Percentiles rank a stretch among this genome's conserved stretches.
Evolutionary conservation across 495 filamentous ascomycete species (phyloP).

Genomic region (Chaetomidium leptoderma): DNA sequence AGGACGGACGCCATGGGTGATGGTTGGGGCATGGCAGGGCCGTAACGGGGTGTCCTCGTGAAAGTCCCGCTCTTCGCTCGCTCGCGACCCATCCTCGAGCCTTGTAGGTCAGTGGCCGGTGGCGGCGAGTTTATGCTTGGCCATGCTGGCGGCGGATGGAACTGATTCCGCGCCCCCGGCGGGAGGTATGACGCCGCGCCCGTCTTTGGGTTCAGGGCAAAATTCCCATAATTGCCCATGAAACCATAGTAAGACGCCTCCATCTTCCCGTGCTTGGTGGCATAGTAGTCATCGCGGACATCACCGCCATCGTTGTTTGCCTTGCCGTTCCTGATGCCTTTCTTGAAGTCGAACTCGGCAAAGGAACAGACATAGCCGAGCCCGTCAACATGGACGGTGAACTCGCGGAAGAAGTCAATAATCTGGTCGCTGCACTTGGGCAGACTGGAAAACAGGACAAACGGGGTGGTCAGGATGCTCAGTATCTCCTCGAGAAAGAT

Average conservation of each 20-base stretch:
- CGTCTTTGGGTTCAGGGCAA: conserved; percentile 60
- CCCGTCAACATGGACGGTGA: conserved; percentile 94
- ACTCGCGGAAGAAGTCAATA: conserved; percentile 96
- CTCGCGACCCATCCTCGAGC: conserved; percentile 47
- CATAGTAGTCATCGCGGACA: conserved; percentile 85
- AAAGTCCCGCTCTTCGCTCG: conserved; percentile 32
- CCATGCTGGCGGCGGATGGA: conserved; percentile 76
- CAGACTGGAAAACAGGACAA: conserved; percentile 81
- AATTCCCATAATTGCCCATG: conserved; percentile 83
- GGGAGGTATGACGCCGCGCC: conserved; percentile 46
- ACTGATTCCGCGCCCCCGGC: conserved; percentile 52
- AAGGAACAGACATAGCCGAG: conserved; percentile 94
- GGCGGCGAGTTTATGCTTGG: conserved; percentile 65
- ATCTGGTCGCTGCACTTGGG: conserved; percentile 88
- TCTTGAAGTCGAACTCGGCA: conserved; percentile 97
- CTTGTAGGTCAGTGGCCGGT: conserved; percentile 52
- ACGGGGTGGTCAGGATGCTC: conserved; percentile 86
- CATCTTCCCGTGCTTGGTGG: conserved; percentile 96
- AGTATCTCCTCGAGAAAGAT: conserved; percentile 91
- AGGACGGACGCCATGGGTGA: conserved; percentile 69
- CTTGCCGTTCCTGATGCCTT: conserved; percentile 56
- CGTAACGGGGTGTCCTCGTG: conserved; percentile 31
- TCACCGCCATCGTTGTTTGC: conserved; percentile 41
- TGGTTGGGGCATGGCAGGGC: conserved; percentile 35
- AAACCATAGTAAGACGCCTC: conserved; percentile 90